Percentiles rank a stretch among this genome's conserved stretches.
phyloP scores from a whole-genome alignment of 805 yeast genomes.

The Spathaspora girioi region DNA sequence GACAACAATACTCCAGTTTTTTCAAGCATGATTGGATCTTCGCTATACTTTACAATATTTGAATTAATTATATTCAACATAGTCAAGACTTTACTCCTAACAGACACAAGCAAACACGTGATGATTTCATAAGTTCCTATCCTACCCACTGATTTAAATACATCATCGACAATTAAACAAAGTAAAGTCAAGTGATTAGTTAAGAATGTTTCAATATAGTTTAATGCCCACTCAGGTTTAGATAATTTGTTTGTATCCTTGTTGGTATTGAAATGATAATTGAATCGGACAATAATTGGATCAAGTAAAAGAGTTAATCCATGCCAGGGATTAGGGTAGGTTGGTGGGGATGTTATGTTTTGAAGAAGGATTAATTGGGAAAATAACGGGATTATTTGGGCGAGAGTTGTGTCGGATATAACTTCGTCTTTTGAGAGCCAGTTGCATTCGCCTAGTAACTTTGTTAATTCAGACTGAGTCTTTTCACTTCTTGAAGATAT shows the following conservation, averaged over 20 bases:
- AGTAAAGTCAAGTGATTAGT: slow-evolving; percentile 37
- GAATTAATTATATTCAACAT: slow-evolving; percentile 22
- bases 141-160: slow-evolving; percentile 22
- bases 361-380: slow-evolving; percentile 29
- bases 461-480: slow-evolving; percentile 11
- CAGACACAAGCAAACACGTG: slow-evolving; percentile 43
- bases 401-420: slow-evolving; percentile 9
- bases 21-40: slow-evolving; percentile 19
- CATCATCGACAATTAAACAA: slow-evolving; percentile 33
- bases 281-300: slow-evolving; percentile 48
- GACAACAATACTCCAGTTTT: slow-evolving; percentile 48
- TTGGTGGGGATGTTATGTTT: slow-evolving; percentile 19
- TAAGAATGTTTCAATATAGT: slow-evolving; percentile 44
- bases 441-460: slow-evolving; percentile 12
- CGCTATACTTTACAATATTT: slow-evolving; percentile 14
- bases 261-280: slow-evolving; percentile 56
- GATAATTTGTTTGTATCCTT: slow-evolving; percentile 60
- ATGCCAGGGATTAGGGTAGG: slow-evolving; percentile 43
- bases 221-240: slow-evolving; percentile 70
- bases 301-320: slow-evolving; percentile 45
- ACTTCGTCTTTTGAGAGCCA: slow-evolving; percentile 21
- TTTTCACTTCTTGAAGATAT: slow-evolving; percentile 5
- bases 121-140: slow-evolving; percentile 38
- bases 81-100: slow-evolving; percentile 39
- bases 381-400: slow-evolving; percentile 8